These are phyloP conservation scores for Martensiomyces pterosporus DNA, from an alignment of 192 early-diverging fungal species.

Conservation along the genomic window DNA sequence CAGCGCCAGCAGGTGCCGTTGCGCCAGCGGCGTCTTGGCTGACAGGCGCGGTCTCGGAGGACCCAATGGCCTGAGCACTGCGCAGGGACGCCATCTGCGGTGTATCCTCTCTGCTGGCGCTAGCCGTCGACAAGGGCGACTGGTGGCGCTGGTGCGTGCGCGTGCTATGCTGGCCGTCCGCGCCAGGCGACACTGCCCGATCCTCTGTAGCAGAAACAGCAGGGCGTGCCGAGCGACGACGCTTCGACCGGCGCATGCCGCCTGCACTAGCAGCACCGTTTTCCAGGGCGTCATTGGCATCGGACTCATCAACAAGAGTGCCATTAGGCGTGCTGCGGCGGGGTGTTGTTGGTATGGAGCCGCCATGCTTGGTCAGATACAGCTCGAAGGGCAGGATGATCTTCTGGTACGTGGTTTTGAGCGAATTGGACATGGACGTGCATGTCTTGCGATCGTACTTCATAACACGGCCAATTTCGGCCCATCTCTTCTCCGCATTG, in stretches of 20 bases:
- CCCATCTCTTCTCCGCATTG: constrained; percentile 74
- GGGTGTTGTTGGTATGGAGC: constrained; percentile 21
- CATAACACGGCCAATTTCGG: constrained; percentile 73
- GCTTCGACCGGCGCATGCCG: constrained; percentile 37
- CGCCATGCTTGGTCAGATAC: constrained; percentile 55
- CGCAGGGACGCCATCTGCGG: too few species aligned
- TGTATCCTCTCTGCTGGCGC: too few species aligned
- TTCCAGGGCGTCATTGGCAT: too few species aligned
- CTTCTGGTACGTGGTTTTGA: constrained; percentile 64
- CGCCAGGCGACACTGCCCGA: not conserved
- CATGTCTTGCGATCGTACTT: constrained; percentile 69
- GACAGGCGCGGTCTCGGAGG: too few species aligned
- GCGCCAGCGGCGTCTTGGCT: too few species aligned
- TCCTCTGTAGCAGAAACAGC: not conserved
- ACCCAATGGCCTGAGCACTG: too few species aligned
- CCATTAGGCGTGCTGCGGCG: constrained; percentile 1
- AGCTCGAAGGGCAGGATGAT: constrained; percentile 68
- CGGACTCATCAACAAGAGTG: not conserved
- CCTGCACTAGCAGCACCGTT: constrained; percentile 3
- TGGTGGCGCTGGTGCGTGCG: not conserved
- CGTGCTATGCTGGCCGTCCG: not conserved
- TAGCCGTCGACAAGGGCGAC: too few species aligned
- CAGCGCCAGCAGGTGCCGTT: too few species aligned
- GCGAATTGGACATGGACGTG: constrained; percentile 70
- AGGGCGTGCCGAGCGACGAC: constrained; percentile 16